phyloP scores from a whole-genome alignment of 352 stramenopile genomes.

The Pythium folliculosum region DNA sequence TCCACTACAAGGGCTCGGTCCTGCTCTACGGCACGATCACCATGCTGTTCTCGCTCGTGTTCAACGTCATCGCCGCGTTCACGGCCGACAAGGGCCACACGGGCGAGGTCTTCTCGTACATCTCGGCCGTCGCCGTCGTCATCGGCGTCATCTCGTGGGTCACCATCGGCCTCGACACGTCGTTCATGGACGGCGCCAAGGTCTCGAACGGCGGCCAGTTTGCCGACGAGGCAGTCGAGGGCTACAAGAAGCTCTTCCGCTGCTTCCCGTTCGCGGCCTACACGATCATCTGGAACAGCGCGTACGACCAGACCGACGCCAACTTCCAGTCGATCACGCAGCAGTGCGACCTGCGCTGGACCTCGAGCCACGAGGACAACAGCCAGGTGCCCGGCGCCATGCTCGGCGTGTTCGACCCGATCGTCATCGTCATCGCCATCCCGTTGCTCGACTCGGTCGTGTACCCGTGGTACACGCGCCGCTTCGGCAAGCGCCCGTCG shows the following conservation, averaged over 20 bases:
- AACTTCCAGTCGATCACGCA: slow-evolving; percentile 74
- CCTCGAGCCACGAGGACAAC: slow-evolving; percentile 29
- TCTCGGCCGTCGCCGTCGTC: slow-evolving; percentile 36
- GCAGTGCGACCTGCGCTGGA: slow-evolving; percentile 60
- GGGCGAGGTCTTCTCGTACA: slow-evolving; percentile 51
- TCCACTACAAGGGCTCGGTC: slow-evolving; percentile 36
- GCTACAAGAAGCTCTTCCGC: slow-evolving; percentile 57
- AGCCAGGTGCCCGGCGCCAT: slow-evolving; percentile 56
- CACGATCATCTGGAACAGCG: slow-evolving; percentile 63
- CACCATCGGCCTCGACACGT: slow-evolving; percentile 41
- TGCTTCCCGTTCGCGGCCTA: slow-evolving; percentile 55
- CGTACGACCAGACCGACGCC: slow-evolving; percentile 65
- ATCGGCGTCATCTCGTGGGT: slow-evolving; percentile 48
- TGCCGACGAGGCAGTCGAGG: slow-evolving; percentile 40
- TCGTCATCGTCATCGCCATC: slow-evolving; percentile 40
- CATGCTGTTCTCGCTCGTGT: slow-evolving; percentile 43
- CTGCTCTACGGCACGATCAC: slow-evolving; percentile 42
- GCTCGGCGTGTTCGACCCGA: slow-evolving; percentile 40
- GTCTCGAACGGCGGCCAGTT: slow-evolving; percentile 43
- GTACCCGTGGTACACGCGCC: slow-evolving; percentile 36
- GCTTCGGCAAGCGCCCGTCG: slow-evolving; percentile 33
- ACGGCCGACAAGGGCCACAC: slow-evolving; percentile 38
- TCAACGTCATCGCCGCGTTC: slow-evolving; percentile 61
- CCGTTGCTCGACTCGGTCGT: slow-evolving; percentile 33
- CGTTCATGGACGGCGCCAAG: slow-evolving; percentile 49